Evolutionary conservation across 352 stramenopile species (phyloP).

Genomic region (Elongisporangium undulatum): DNA sequence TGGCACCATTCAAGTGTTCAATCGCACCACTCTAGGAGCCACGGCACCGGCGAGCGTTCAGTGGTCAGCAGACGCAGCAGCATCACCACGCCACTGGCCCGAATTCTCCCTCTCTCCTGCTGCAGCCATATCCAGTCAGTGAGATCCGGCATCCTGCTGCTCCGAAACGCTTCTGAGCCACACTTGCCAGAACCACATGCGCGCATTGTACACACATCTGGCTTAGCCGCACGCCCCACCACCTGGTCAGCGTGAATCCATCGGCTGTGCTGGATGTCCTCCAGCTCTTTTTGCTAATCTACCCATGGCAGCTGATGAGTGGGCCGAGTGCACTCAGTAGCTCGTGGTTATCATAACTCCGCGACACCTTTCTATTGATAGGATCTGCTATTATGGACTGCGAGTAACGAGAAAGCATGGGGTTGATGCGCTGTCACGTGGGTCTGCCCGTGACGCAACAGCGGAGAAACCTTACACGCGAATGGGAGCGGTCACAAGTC

Average conservation of each 20-base stretch:
- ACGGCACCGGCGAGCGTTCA: background rate
- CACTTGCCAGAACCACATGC: too few relatives aligned
- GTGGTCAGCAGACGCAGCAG: background rate
- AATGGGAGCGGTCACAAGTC: too few relatives aligned
- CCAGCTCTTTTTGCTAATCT: background rate
- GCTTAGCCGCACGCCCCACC: background rate
- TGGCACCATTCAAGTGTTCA: background rate
- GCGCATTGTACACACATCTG: background rate
- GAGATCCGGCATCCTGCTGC: background rate
- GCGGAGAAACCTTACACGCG: too few relatives aligned
- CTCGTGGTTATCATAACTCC: too few relatives aligned
- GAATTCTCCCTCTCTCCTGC: background rate
- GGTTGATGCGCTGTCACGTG: too few relatives aligned
- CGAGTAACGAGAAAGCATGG: background rate
- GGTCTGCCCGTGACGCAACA: too few relatives aligned
- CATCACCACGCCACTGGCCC: too few relatives aligned
- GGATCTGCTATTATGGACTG: background rate
- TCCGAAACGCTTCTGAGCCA: background rate
- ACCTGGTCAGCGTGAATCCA: background rate
- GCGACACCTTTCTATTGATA: background rate
- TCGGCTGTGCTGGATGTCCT: background rate
- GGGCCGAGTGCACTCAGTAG: background rate
- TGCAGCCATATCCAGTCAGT: background rate
- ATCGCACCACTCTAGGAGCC: too few relatives aligned
- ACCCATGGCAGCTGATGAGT: background rate